These are phyloP conservation scores for Fragilariopsis cylindrus DNA, from an alignment of 108 stramenopile genomes.

Conservation along the genomic window DNA sequence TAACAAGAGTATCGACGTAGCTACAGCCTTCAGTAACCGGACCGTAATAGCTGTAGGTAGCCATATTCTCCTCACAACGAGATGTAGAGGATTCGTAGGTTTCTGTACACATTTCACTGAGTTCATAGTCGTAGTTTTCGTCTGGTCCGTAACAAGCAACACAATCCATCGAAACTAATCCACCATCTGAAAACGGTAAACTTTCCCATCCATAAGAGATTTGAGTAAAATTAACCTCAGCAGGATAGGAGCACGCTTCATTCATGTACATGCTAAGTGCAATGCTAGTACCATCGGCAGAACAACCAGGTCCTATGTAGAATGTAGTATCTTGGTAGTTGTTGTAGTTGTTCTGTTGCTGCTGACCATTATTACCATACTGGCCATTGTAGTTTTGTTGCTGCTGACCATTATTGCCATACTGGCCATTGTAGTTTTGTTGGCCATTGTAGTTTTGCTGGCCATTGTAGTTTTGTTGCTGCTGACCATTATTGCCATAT, in stretches of 20 bases:
- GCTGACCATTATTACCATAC: neutral
- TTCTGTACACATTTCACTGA: neutral
- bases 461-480: neutral
- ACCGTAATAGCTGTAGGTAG: neutral
- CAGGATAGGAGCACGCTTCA: neutral
- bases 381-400: neutral
- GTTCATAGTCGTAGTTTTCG: neutral
- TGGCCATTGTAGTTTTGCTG: constrained; percentile 5
- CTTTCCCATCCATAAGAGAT: neutral
- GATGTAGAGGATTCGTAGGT: neutral
- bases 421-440: neutral
- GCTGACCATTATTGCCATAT: neutral
- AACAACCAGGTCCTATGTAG: constrained; percentile 6
- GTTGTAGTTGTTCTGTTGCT: neutral
- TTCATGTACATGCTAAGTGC: neutral
- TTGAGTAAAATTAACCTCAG: neutral
- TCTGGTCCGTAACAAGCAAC: neutral
- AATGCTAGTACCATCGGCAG: neutral
- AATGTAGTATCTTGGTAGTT: neutral
- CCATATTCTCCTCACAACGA: neutral
- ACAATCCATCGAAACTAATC: neutral
- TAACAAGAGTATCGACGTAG: neutral
- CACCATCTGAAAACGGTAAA: neutral
- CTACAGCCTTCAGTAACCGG: neutral
- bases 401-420: neutral